phyloP scores from a whole-genome alignment of 139 green algal species.

The Tetradesmus lagerheimii region DNA sequence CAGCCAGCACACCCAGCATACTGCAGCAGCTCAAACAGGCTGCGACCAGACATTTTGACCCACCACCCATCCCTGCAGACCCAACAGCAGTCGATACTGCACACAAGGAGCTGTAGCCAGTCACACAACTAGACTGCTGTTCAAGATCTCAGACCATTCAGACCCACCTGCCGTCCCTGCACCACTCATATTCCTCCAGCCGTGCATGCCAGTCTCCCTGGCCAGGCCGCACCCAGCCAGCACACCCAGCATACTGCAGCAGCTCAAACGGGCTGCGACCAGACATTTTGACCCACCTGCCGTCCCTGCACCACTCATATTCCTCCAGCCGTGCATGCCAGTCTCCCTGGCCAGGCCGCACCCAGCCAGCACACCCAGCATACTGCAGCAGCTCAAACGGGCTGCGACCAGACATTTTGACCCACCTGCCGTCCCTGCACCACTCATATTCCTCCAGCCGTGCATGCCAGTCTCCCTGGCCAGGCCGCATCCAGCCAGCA shows the following conservation, averaged over 20 bases:
- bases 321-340: slow-evolving; percentile 63
- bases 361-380: slow-evolving; percentile 1
- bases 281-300: neutral
- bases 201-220: slow-evolving; percentile 57
- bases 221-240: slow-evolving; percentile 40
- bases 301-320: slow-evolving; percentile 62
- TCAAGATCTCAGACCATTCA: no score
- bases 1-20: neutral
- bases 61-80: no score
- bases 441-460: slow-evolving; percentile 67
- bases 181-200: slow-evolving; percentile 67
- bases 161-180: no score
- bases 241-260: no score
- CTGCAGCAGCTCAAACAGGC: no score
- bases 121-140: no score
- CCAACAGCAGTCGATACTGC: no score
- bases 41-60: no score
- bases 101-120: no score
- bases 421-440: slow-evolving; percentile 62
- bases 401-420: slow-evolving; percentile 12
- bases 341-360: slow-evolving; percentile 53
- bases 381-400: neutral
- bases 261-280: no score
- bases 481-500: slow-evolving; percentile 32
- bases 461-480: slow-evolving; percentile 56